Conservation (phyloP, 768 basidiomycete species). For the Clathrus columnatus region DNA sequence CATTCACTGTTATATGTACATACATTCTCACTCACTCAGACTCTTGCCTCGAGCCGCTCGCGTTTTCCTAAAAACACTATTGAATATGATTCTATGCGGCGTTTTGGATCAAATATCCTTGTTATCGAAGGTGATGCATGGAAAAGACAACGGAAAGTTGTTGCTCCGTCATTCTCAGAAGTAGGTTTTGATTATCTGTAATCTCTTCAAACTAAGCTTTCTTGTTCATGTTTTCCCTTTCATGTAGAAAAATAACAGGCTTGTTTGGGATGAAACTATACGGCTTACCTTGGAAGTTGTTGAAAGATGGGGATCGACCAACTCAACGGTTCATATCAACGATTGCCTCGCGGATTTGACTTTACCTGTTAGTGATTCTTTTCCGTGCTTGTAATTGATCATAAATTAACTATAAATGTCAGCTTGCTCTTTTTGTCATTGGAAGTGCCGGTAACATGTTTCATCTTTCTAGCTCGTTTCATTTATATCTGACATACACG, state of each 20-base stretch:
- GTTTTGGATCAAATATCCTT: constrained; percentile 58
- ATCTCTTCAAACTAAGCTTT: background rate
- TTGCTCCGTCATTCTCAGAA: constrained; percentile 58
- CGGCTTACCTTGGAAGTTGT: constrained; percentile 37
- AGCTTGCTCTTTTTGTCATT: constrained; percentile 51
- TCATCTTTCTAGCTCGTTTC: background rate
- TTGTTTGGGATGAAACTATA: constrained; percentile 41
- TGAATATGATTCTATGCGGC: constrained; percentile 34
- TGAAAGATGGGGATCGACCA: constrained; percentile 37
- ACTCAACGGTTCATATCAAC: constrained; percentile 27
- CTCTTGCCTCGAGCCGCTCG: constrained; percentile 26
- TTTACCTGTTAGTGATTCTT: constrained; percentile 32
- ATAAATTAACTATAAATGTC: no score
- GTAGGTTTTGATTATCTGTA: no score
- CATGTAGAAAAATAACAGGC: constrained; percentile 25
- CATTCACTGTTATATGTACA: background rate
- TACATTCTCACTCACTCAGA: no score
- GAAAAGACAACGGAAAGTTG: constrained; percentile 55
- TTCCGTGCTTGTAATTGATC: background rate
- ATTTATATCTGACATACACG: background rate
- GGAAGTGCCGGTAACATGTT: constrained; percentile 37
- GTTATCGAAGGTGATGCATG: constrained; percentile 55
- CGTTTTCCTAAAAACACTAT: constrained; percentile 50
- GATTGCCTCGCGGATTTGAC: constrained; percentile 46
- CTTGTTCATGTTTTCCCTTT: background rate